A percentile compares a stretch with the other conserved stretches of the same genome.
phyloP scores from a whole-genome alignment of 192 early-diverging fungal species.

The Backusella luteola region DNA sequence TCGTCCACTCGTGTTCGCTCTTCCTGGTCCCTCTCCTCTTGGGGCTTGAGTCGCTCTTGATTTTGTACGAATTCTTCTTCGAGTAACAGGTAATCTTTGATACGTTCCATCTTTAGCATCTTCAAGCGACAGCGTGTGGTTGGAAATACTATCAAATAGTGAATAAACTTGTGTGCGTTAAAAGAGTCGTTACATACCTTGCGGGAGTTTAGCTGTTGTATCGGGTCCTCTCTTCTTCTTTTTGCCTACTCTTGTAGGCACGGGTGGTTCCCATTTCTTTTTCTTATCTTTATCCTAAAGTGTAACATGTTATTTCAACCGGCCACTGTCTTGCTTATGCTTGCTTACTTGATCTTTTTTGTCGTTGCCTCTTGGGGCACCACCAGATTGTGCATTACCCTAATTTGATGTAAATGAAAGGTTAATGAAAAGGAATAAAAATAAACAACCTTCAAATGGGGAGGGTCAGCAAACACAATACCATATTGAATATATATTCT shows the following conservation, averaged over 20 bases:
- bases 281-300: constrained; percentile 63
- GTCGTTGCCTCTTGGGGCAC: constrained; percentile 64
- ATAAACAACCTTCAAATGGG: background rate
- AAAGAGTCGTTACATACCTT: constrained; percentile 48
- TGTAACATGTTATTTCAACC: background rate
- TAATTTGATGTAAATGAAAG: constrained; percentile 27
- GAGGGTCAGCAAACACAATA: background rate
- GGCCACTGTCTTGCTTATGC: constrained; percentile 9
- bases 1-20: constrained; percentile 94
- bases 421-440: background rate
- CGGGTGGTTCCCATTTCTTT: constrained; percentile 98
- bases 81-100: constrained; percentile 97
- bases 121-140: constrained; percentile 96
- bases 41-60: constrained; percentile 96
- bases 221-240: constrained; percentile 96
- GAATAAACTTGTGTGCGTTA: constrained; percentile 7
- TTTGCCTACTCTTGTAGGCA: constrained; percentile 97
- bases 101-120: constrained; percentile 94
- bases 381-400: constrained; percentile 85
- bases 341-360: constrained; percentile 50
- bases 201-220: constrained; percentile 85
- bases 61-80: constrained; percentile 99
- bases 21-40: constrained; percentile 92
- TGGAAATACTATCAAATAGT: constrained; percentile 74
- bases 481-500: background rate